Percentiles rank a stretch among this genome's conserved stretches.
Conservation (phyloP, 441 rosid species). For the Euphorbia celastroides region DNA sequence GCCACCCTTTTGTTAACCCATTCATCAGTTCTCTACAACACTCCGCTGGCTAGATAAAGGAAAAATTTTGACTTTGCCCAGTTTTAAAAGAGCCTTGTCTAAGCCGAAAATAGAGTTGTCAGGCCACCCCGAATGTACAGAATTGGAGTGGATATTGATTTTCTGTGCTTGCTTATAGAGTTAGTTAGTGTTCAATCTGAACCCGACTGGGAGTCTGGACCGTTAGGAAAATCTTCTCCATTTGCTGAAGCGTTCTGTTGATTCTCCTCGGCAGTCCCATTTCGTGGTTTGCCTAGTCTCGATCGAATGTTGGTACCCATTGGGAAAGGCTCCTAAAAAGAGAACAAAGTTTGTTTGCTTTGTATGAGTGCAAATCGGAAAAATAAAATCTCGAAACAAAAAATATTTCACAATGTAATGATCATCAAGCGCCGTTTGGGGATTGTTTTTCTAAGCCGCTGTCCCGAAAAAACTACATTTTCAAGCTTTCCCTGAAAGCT, state of each 20-base stretch:
- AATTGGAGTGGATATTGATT: slow-evolving; percentile 36
- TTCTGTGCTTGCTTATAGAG: slow-evolving; percentile 32
- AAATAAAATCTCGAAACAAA: neutral
- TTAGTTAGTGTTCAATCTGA: slow-evolving; percentile 43
- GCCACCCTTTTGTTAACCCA: slow-evolving; percentile 21
- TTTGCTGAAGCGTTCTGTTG: slow-evolving; percentile 24
- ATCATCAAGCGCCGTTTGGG: too few relatives aligned
- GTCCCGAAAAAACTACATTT: too few relatives aligned
- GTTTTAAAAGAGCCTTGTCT: slow-evolving; percentile 23
- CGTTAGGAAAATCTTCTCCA: slow-evolving; percentile 39
- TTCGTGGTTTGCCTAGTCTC: slow-evolving; percentile 46
- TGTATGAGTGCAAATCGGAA: neutral
- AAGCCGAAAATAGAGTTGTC: slow-evolving; percentile 33
- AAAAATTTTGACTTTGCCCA: slow-evolving; percentile 28
- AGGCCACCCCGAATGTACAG: slow-evolving; percentile 50
- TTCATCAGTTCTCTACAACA: slow-evolving; percentile 26
- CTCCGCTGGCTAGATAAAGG: slow-evolving; percentile 20
- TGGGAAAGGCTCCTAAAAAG: slow-evolving; percentile 57
- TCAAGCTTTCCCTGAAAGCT: too few relatives aligned
- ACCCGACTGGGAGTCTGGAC: slow-evolving; percentile 30
- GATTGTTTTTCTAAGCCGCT: too few relatives aligned
- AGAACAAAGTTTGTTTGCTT: neutral
- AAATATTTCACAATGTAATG: too few relatives aligned
- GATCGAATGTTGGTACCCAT: slow-evolving; percentile 54
- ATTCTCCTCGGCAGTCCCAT: slow-evolving; percentile 30